A percentile compares a stretch with the other conserved stretches of the same genome.
These are phyloP conservation scores for Talaromyces sp. DNA, from an alignment of 2,329 filamentous ascomycete genomes.

Conservation along the genomic window DNA sequence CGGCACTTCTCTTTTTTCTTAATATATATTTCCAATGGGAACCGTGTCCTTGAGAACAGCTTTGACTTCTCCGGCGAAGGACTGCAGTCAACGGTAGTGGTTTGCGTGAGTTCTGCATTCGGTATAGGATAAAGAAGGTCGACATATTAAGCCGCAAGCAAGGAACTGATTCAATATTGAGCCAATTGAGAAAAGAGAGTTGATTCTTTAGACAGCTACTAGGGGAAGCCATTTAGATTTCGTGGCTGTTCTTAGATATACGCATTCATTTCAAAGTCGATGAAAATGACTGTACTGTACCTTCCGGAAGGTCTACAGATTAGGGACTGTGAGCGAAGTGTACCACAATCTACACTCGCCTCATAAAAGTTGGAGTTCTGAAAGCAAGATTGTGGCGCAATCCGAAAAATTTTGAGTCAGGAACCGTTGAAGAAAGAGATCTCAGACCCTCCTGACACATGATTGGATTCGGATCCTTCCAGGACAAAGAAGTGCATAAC, in stretches of 20 bases:
- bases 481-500: neutral
- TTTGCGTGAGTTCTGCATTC: neutral
- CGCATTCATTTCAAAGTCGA: neutral
- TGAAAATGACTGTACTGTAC: neutral
- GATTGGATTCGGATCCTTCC: neutral
- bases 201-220: neutral
- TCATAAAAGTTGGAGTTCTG: neutral
- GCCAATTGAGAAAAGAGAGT: neutral
- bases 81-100: neutral
- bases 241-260: neutral
- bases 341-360: neutral
- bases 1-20: no score
- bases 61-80: neutral
- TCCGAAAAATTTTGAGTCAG: neutral
- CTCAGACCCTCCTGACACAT: neutral
- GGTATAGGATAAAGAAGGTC: neutral
- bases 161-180: neutral
- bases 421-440: neutral
- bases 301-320: neutral
- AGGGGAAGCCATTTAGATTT: neutral
- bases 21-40: neutral
- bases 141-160: neutral
- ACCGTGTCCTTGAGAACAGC: neutral
- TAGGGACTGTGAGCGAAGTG: neutral
- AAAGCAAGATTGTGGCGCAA: neutral